These are phyloP conservation scores for Pleurotus salmoneostramineus DNA, from an alignment of 768 basidiomycete species.

Conservation along the genomic window DNA sequence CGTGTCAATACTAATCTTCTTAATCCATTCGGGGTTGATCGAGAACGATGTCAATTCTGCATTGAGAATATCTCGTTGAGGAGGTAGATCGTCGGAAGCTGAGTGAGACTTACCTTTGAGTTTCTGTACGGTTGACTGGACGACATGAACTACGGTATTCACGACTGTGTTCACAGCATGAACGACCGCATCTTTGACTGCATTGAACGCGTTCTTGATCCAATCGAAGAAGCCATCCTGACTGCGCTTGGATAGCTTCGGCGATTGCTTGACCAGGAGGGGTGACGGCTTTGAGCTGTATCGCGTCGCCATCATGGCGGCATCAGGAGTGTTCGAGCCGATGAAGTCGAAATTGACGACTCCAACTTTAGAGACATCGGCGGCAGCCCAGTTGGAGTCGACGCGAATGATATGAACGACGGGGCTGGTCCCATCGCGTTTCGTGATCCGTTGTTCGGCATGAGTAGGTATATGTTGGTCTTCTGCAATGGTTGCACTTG, in stretches of 20 bases:
- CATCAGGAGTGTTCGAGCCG: constrained; percentile 14
- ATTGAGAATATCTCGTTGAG: neutral
- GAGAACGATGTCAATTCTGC: neutral
- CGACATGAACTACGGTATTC: neutral
- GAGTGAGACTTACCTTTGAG: neutral
- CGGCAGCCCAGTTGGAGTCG: neutral
- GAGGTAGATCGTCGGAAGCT: neutral
- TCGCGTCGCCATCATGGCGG: neutral
- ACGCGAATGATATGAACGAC: neutral
- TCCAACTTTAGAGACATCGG: neutral
- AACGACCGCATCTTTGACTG: neutral
- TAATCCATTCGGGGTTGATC: neutral
- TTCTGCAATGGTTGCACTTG: neutral
- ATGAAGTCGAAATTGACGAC: constrained; percentile 5
- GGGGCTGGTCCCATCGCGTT: neutral
- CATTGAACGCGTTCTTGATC: neutral
- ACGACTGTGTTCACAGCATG: neutral
- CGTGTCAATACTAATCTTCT: neutral
- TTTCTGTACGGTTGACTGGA: neutral
- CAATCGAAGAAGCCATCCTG: neutral
- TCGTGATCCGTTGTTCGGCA: neutral
- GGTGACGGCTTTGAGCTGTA: neutral
- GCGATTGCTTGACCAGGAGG: no score
- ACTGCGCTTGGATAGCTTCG: neutral
- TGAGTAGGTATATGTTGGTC: constrained; percentile 2